Evolutionary conservation across 352 stramenopile genomes (phyloP), one percentile per base, ranked within the genome.

Genomic region (Elongisporangium senticosum): DNA sequence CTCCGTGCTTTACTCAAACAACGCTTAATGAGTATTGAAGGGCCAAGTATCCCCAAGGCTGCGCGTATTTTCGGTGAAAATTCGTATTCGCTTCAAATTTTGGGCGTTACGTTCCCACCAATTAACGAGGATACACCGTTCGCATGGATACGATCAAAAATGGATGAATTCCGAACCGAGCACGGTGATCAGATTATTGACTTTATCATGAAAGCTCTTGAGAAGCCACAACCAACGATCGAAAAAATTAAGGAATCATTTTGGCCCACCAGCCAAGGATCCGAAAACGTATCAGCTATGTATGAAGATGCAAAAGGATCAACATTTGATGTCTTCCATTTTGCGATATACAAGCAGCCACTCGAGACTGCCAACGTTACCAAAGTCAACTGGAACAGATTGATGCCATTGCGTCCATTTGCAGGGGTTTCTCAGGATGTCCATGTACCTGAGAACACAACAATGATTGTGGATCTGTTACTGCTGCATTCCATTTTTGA

Each of bases 261-360:
- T 33, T 67, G 8, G 53, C 28, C 4, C 57, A 67, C 7, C 65
- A 61, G 17, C 20, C 24, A 61, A 66, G 11, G 52, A 22, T 8
- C n/a, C 52, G 11, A 26, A 55, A 2, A 1, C 13, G 53, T 63
- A 62, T 23, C 23, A 8, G 39, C 33, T 20, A 39, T 75, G 40
- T 87, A 82, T 49, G 71, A 77, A 33, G 62, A 81, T 53, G 77
- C 68, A 13, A 58, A 68, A n/a, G 56, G 59, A 4, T 85, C 79
- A 8, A 72, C 50, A 5, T 90, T 89, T 49, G 82, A 91, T 47
- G 26, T 91, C 15, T 91, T 90, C 49, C 79, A 91, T 33, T 87
- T 91, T 47, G 77, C 72, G 7, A 77, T 91, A 1, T 89, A 89
- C 52, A 68, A 71, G 20, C 65, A 57, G 20, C 52, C 62, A 15